These are phyloP conservation scores for Coniochaeta pulveracea DNA, from an alignment of 2,329 filamentous ascomycete species.

Conservation along the genomic window DNA sequence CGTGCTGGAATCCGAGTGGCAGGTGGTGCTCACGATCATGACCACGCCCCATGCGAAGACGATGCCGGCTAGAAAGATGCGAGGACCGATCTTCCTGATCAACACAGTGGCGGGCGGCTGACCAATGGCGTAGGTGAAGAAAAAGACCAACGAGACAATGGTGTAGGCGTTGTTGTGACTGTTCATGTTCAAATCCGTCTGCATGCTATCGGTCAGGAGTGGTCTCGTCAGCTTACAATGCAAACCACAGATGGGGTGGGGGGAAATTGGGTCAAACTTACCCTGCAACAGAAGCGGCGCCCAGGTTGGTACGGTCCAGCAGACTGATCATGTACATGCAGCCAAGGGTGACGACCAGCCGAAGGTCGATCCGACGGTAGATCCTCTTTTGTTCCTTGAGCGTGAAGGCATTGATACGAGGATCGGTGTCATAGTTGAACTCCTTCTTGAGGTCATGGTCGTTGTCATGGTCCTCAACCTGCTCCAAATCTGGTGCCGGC, in stretches of 20 bases:
- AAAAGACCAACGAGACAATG: constrained; percentile 45
- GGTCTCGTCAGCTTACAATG: too few relatives aligned
- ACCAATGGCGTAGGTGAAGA: constrained; percentile 54
- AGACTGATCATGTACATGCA: constrained; percentile 41
- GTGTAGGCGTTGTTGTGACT: constrained; percentile 44
- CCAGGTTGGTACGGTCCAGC: constrained; percentile 38
- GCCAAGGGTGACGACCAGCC: constrained; percentile 29
- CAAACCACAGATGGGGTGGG: too few relatives aligned
- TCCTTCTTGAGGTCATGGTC: constrained; percentile 5
- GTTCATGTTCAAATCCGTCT: constrained; percentile 27
- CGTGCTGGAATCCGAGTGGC: too few relatives aligned
- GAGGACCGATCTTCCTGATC: constrained; percentile 49
- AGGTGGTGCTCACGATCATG: constrained; percentile 6
- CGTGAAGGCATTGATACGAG: constrained; percentile 4
- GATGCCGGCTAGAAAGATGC: constrained; percentile 49
- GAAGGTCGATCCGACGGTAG: constrained; percentile 12
- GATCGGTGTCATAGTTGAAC: constrained; percentile 4
- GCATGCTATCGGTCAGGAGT: constrained; percentile 12
- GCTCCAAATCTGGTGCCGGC: constrained; percentile 3
- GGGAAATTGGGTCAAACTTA: background rate
- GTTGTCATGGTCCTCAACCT: too few relatives aligned
- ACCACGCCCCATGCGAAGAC: constrained; percentile 33
- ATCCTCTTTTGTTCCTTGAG: constrained; percentile 4
- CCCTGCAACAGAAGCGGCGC: constrained; percentile 33
- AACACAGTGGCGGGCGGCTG: constrained; percentile 50